Conservation (phyloP, 2,329 filamentous ascomycete genomes). For the Emericellopsis cladophorae region DNA sequence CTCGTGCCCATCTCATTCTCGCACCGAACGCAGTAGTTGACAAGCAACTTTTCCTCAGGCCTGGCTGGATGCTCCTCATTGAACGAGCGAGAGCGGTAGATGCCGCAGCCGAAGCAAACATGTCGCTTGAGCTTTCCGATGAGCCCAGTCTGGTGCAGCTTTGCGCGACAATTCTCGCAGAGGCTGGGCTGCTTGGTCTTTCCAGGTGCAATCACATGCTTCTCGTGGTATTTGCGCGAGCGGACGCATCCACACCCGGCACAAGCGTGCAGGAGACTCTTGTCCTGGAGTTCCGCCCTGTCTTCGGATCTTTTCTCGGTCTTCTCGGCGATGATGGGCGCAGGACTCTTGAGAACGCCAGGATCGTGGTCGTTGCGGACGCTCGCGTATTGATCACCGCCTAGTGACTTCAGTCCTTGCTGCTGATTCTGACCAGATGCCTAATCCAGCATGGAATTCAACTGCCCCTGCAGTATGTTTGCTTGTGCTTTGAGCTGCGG, state of each 20-base stretch:
- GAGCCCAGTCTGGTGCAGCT: slow-evolving; percentile 9
- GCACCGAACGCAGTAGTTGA: slow-evolving; percentile 20
- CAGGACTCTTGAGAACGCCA: too few relatives aligned
- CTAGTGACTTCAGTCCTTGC: too few relatives aligned
- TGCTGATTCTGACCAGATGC: not conserved
- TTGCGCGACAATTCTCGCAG: slow-evolving; percentile 19
- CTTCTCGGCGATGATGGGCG: too few relatives aligned
- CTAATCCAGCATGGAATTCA: not conserved
- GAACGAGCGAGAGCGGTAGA: slow-evolving; percentile 11
- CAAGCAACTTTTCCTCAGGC: slow-evolving; percentile 12
- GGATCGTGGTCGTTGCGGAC: too few relatives aligned
- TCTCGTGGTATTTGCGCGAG: slow-evolving; percentile 19
- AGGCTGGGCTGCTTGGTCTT: slow-evolving; percentile 17
- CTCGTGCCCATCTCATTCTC: slow-evolving; percentile 8
- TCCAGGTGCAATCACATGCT: slow-evolving; percentile 13
- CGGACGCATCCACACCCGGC: slow-evolving; percentile 21
- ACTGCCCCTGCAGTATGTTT: not conserved
- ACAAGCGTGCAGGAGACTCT: slow-evolving; percentile 16
- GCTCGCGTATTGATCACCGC: too few relatives aligned
- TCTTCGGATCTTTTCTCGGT: too few relatives aligned
- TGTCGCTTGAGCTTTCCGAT: slow-evolving; percentile 13
- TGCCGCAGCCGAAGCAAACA: slow-evolving; percentile 24
- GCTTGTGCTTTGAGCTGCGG: not conserved
- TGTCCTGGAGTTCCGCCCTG: too few relatives aligned
- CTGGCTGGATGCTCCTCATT: slow-evolving; percentile 8